Base-by-base conservation (phyloP, 805 yeast genomes). In the Monosporozyma unispora region DNA sequence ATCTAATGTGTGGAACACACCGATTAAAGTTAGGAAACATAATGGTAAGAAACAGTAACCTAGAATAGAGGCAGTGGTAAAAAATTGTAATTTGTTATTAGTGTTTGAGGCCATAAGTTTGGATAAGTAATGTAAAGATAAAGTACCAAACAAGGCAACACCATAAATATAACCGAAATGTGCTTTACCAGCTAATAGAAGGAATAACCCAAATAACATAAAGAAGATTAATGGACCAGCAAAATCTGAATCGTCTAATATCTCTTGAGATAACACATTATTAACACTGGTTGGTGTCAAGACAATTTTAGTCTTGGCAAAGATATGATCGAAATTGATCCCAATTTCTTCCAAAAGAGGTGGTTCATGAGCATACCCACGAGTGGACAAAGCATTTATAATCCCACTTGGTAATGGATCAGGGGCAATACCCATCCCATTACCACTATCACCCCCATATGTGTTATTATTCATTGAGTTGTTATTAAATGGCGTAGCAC, bases 121-220 rank as follows among this genome's bases (percentile, higher is more conserved):
- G 66, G 95, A 84, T 51, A 93, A 72, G 57, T 79, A 78, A 68
- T 90, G 97, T 55, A 89, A 77, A 29, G 95, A 81, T 14, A 87
- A 63, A 1, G 95, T 84, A 16, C 99, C 99, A 57, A 91, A 81
- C 41, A 93, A 69, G 0, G 96, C 98, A 40, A 93, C 95, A 38
- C 99, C 98, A 62, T 93, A 93, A 46, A 93, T 86, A 66, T 93
- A 93, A 2, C 98, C 98, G 64, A 93, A 93, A 66, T 93, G 98
- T 14, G 91, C 86, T 66, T 91, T 93, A 4, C 99, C 98, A 1
- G 96, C 82, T 42, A 90, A 73, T 46, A 91, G 70, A 48, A 93
- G 71, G 52, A 84, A 80, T 0, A 89, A 77, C 19, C 96, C 99
- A 63, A 91, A 91, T 50, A 88, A 67, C 47, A 93, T 71, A 60